phyloP scores from a whole-genome alignment of 805 yeast genomes.

The Starmerella sirachaensis region DNA sequence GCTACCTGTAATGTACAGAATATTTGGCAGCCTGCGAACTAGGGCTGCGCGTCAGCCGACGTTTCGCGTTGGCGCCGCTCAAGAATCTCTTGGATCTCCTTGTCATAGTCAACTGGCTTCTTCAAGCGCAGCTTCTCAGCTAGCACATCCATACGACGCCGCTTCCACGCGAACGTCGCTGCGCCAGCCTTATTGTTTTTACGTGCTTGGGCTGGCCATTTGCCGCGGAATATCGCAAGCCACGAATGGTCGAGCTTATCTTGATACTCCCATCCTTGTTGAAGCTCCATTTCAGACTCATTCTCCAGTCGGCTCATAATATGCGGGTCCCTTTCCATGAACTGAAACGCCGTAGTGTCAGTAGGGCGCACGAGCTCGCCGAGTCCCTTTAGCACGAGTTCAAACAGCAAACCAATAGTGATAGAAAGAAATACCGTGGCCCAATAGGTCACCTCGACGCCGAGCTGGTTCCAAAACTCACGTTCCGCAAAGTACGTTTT shows the following conservation, averaged over 20 bases:
- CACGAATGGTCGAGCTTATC: slow-evolving; percentile 64
- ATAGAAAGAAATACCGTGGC: slow-evolving; percentile 49
- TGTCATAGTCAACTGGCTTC: slow-evolving; percentile 26
- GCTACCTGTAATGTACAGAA: slow-evolving; percentile 2
- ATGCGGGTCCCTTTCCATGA: slow-evolving; percentile 56
- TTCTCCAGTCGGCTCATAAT: slow-evolving; percentile 61
- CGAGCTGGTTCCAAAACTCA: slow-evolving; percentile 62
- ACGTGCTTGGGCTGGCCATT: slow-evolving; percentile 20
- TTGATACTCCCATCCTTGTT: slow-evolving; percentile 40
- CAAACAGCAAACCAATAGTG: slow-evolving; percentile 52
- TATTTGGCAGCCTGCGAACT: no score
- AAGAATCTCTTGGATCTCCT: slow-evolving; percentile 29
- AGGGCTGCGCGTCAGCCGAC: no score
- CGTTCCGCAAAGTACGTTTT: slow-evolving; percentile 58
- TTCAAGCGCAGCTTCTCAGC: slow-evolving; percentile 25
- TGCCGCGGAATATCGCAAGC: slow-evolving; percentile 35
- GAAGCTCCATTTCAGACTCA: slow-evolving; percentile 58
- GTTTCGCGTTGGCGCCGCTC: slow-evolving; percentile 29
- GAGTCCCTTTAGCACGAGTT: slow-evolving; percentile 48
- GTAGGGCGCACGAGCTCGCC: slow-evolving; percentile 47
- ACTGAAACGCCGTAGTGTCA: slow-evolving; percentile 70
- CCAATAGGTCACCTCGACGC: slow-evolving; percentile 81
- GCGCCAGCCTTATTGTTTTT: neutral
- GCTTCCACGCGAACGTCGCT: slow-evolving; percentile 6
- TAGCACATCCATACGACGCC: slow-evolving; percentile 17